phyloP scores from a whole-genome alignment of 2,329 filamentous ascomycete genomes.

The Thielaviopsis cerberus region DNA sequence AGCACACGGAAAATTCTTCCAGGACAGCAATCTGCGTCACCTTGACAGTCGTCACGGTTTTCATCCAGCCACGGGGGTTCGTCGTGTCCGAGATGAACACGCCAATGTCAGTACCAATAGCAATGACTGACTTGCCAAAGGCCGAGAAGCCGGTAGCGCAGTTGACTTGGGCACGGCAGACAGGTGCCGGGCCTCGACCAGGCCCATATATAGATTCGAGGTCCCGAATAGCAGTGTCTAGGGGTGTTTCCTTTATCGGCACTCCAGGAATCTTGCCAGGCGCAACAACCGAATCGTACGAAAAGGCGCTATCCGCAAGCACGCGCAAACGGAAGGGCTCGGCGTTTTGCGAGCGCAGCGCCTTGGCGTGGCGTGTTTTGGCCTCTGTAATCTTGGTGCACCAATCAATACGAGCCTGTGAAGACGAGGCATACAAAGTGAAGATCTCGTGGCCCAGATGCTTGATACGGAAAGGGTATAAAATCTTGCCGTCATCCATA shows the following conservation, averaged over 20 bases:
- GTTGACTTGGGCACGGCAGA: constrained; percentile 75
- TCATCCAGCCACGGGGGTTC: constrained; percentile 74
- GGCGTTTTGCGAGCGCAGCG: constrained; percentile 77
- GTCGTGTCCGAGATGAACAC: constrained; percentile 77
- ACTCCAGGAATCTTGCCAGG: constrained; percentile 46
- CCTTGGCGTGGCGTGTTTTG: constrained; percentile 81
- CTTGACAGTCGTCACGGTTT: constrained; percentile 57
- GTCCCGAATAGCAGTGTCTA: constrained; percentile 78
- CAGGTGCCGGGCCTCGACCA: constrained; percentile 50
- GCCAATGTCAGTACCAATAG: constrained; percentile 86
- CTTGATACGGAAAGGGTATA: constrained; percentile 91
- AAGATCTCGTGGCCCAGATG: constrained; percentile 89
- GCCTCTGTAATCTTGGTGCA: constrained; percentile 84
- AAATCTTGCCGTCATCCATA: constrained; percentile 52
- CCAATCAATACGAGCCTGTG: constrained; percentile 67
- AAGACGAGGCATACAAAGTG: constrained; percentile 66
- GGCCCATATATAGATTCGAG: constrained; percentile 62
- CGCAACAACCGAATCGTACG: constrained; percentile 47
- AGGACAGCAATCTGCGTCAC: constrained; percentile 89
- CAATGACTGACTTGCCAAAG: constrained; percentile 70
- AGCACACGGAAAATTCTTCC: constrained; percentile 84
- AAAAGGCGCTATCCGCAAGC: constrained; percentile 80
- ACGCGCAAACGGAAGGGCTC: constrained; percentile 87
- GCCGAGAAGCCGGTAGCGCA: constrained; percentile 81
- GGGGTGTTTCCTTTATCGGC: constrained; percentile 71